These are phyloP conservation scores for Pseudogymnoascus verrucosus DNA, from an alignment of 2,329 filamentous ascomycete species.

Conservation along the genomic window DNA sequence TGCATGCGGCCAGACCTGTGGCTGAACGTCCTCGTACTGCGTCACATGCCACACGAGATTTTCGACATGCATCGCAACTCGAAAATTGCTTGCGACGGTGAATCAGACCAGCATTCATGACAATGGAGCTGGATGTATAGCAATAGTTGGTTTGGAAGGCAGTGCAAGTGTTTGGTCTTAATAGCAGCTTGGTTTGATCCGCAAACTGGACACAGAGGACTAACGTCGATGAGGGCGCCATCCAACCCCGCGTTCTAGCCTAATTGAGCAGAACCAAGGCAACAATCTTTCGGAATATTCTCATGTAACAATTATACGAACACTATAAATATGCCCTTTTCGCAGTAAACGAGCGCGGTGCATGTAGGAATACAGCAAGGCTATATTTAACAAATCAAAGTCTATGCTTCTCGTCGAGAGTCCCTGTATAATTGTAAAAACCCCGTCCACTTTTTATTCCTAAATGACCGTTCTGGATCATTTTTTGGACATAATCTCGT, in stretches of 20 bases:
- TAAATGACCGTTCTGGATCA: constrained; percentile 26
- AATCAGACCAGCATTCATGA: background rate
- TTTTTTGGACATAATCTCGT: constrained; percentile 24
- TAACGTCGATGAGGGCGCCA: background rate
- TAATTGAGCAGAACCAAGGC: background rate
- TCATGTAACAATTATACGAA: background rate
- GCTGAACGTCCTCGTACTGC: background rate
- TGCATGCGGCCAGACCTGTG: background rate
- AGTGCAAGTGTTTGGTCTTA: background rate
- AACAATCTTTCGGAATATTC: background rate
- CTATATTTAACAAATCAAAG: background rate
- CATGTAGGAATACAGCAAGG: background rate
- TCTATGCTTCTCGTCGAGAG: background rate
- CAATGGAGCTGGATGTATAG: background rate
- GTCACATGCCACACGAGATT: background rate
- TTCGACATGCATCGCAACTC: constrained; percentile 1
- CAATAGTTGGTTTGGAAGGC: background rate
- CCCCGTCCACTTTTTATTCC: constrained; percentile 29
- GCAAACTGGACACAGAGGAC: background rate
- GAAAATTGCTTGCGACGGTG: background rate
- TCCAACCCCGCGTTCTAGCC: background rate
- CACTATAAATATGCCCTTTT: background rate
- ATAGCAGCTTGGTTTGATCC: background rate
- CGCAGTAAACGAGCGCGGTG: background rate
- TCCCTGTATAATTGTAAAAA: constrained; percentile 27